Evolutionary conservation across 495 filamentous ascomycete genomes (phyloP).

Genomic region (Aspergillus haitiensis): DNA sequence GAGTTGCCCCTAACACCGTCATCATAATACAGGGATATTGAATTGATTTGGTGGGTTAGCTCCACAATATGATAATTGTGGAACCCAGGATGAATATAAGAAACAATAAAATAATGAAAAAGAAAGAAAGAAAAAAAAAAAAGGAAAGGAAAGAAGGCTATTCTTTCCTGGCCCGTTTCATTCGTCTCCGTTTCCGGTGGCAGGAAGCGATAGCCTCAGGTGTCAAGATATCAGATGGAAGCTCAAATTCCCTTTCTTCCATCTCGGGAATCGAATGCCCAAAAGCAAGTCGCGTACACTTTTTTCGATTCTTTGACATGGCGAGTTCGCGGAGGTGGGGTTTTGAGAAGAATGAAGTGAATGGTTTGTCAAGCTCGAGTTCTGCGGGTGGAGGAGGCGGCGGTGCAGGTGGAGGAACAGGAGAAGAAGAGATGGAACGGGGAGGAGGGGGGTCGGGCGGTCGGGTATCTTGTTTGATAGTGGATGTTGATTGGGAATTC

Average conservation of each 20-base stretch:
- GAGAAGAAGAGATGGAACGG: constrained; percentile 9
- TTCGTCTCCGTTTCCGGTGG: constrained; percentile 57
- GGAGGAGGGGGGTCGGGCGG: constrained; percentile 5
- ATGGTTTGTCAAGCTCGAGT: constrained; percentile 58
- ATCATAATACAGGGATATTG: not conserved
- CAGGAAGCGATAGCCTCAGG: constrained; percentile 64
- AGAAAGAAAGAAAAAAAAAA: not conserved
- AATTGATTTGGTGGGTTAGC: not conserved
- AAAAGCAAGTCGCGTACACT: constrained; percentile 64
- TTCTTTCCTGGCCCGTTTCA: constrained; percentile 41
- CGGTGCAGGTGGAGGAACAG: constrained; percentile 9
- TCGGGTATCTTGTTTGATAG: not conserved
- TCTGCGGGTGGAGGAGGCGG: constrained; percentile 13
- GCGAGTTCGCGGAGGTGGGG: constrained; percentile 74
- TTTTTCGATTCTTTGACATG: constrained; percentile 58
- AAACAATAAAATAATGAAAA: not conserved
- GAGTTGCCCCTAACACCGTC: not conserved
- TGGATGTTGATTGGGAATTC: constrained; percentile 19
- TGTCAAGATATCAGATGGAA: constrained; percentile 70
- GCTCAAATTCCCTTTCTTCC: constrained; percentile 64
- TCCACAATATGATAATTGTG: too few species aligned
- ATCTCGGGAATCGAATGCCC: constrained; percentile 79
- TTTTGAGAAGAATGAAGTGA: constrained; percentile 83
- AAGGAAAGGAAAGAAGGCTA: constrained; percentile 5
- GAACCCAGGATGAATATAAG: not conserved